Evolutionary conservation across 169 alveolate species (phyloP).

Genomic region (Babesia sp.): DNA sequence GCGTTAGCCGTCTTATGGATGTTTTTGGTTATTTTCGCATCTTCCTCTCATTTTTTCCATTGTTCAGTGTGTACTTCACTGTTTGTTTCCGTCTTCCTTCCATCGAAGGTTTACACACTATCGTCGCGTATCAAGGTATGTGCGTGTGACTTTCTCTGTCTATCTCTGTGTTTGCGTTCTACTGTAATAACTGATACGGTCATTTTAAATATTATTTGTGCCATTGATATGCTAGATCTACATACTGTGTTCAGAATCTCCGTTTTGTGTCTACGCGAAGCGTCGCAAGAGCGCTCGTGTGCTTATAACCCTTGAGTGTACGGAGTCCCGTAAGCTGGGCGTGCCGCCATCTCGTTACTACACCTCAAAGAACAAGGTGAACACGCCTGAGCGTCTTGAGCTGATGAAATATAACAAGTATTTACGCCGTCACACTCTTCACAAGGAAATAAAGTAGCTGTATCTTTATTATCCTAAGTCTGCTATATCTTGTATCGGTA

Average conservation of each 20-base stretch:
- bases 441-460: constrained; percentile 72
- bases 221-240: neutral
- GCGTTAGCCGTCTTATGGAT: constrained; percentile 3
- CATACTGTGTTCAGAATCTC: neutral
- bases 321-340: constrained; percentile 76
- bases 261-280: constrained; percentile 13
- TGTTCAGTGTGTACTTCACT: neutral
- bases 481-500: too few relatives aligned
- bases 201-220: neutral
- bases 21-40: neutral
- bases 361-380: constrained; percentile 76
- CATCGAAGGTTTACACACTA: neutral
- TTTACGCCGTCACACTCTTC: constrained; percentile 76
- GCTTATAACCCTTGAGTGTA: constrained; percentile 75
- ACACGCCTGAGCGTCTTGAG: constrained; percentile 77
- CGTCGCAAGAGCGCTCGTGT: constrained; percentile 67
- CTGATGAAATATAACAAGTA: constrained; percentile 78
- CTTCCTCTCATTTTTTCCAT: neutral
- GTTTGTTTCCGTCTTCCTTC: neutral
- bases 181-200: too few relatives aligned
- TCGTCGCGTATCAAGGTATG: neutral
- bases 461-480: too few relatives aligned
- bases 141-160: neutral
- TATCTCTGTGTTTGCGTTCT: too few relatives aligned
- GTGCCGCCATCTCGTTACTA: constrained; percentile 76